phyloP scores from a whole-genome alignment of 2,329 filamentous ascomycete genomes.

The Nemania sp. region DNA sequence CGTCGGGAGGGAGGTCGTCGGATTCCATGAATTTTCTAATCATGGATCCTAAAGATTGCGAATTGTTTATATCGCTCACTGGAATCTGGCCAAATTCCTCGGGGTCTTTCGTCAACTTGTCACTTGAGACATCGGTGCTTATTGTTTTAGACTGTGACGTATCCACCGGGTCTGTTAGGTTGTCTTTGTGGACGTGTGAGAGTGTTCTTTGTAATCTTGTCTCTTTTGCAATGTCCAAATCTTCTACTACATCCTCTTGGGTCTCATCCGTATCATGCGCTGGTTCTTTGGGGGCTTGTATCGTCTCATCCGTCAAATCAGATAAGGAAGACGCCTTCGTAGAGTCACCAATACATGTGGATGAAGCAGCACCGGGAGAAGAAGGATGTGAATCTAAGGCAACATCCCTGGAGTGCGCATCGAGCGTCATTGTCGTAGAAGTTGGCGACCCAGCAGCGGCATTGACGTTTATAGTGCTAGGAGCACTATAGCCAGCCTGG shows the following conservation, averaged over 20 bases:
- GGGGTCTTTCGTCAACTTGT: conserved; percentile 29
- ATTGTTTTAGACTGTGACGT: conserved; percentile 38
- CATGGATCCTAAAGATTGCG: conserved; percentile 37
- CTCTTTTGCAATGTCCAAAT: conserved; percentile 28
- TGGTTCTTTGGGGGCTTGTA: conserved; percentile 57
- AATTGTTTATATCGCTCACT: conserved; percentile 33
- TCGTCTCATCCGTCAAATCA: conserved; percentile 71
- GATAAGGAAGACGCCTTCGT: conserved; percentile 74
- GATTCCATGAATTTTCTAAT: conserved; percentile 39
- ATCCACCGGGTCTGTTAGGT: conserved; percentile 28
- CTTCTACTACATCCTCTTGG: conserved; percentile 30
- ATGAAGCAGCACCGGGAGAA: conserved; percentile 63
- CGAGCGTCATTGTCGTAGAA: conserved; percentile 52
- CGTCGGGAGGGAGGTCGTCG: conserved; percentile 28
- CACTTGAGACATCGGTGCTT: conserved; percentile 40
- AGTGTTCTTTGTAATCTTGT: conserved; percentile 27
- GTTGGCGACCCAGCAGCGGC: conserved; percentile 65
- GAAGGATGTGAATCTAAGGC: conserved; percentile 68
- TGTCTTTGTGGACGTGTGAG: conserved; percentile 20
- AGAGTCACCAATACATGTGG: conserved; percentile 68
- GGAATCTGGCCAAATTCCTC: conserved; percentile 46
- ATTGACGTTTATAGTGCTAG: conserved; percentile 62
- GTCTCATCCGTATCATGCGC: conserved; percentile 30
- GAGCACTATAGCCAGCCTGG: conserved; percentile 51
- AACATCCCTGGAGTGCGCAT: conserved; percentile 61